Base-by-base conservation (phyloP, 768 basidiomycete species). In the Amanita fuliginea region DNA sequence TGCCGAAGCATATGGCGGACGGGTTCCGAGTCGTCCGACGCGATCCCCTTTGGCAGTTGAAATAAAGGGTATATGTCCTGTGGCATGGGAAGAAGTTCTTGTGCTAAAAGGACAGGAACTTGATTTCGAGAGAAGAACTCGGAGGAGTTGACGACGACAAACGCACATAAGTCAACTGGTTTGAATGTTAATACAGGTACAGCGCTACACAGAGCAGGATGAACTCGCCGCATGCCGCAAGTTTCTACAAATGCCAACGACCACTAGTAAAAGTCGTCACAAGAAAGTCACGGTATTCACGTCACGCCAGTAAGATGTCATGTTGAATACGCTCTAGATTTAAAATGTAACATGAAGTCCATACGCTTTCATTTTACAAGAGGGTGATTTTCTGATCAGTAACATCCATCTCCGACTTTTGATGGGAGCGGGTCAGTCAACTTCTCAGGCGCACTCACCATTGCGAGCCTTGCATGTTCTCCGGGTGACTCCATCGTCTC, bases 401-500 rank as follows among this genome's bases (percentile, higher is more conserved):
- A 46, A 21, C 44, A 2, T 32, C 28, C 14, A 43, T 28, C 26
- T 7, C 32, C 26, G 11, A 36, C 34, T 14, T 30, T 6, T 37
- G 11, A 88, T 88, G 86, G 86, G 86, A 52, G 84, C 86, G 35
- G 73, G 79, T 41, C 85, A 87, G 62, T 87, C 85, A 41, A 77
- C 74, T 18, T 72, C 71, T 35, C 63, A 74, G 53, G 63, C 65
- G 10, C 75, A 79, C 48, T 61, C 67, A 10, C 81, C 83, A 36
- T 62, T 72, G 35, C 80, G 75, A 53, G 89, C 81, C 1, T 68
- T 96, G 8, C 93, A 97, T 61, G 86, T 93, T 54, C 70, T 96
- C 49, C 81, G 93, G 48, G 92, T 96, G 26, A 91, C 90, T 1
- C 86, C 91, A 1, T 76, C 76, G 4, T 93, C 89, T 1, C 96